phyloP scores from a whole-genome alignment of 169 alveolate genomes.

The Plasmodium falciparum region DNA sequence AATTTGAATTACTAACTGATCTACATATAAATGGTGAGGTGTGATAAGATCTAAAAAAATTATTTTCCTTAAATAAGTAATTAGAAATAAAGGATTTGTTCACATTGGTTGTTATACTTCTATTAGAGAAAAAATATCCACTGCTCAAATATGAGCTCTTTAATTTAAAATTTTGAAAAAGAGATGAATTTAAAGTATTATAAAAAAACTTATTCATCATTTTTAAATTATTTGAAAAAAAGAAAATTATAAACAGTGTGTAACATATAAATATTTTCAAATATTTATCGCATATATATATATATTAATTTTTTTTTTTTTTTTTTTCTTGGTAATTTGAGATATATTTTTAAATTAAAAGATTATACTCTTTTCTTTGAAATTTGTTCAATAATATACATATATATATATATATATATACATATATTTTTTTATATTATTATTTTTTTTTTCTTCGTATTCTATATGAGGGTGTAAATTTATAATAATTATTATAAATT shows the following conservation, averaged over 20 bases:
- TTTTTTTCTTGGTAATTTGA: no score
- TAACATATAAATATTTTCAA: neutral
- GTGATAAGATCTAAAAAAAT: slow-evolving; percentile 37
- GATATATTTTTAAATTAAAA: no score
- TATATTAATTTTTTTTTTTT: no score
- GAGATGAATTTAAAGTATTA: slow-evolving; percentile 63
- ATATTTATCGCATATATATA: no score
- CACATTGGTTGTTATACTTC: slow-evolving; percentile 31
- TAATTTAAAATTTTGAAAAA: slow-evolving; percentile 68
- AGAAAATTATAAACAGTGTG: neutral
- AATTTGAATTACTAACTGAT: slow-evolving; percentile 33
- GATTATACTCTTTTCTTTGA: no score
- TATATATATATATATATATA: no score
- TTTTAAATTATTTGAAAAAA: slow-evolving; percentile 7
- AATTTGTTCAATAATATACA: no score
- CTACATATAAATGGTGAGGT: slow-evolving; percentile 75
- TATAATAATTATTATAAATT: no score
- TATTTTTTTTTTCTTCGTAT: no score
- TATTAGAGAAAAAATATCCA: slow-evolving; percentile 47
- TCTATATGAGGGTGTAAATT: no score
- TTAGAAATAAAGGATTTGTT: slow-evolving; percentile 5
- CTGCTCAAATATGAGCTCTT: slow-evolving; percentile 61
- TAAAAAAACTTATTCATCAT: slow-evolving; percentile 56
- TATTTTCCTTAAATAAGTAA: slow-evolving; percentile 20
- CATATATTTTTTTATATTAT: no score